Conservation (phyloP, 345 rosid species). For the Moringa oleifera region DNA sequence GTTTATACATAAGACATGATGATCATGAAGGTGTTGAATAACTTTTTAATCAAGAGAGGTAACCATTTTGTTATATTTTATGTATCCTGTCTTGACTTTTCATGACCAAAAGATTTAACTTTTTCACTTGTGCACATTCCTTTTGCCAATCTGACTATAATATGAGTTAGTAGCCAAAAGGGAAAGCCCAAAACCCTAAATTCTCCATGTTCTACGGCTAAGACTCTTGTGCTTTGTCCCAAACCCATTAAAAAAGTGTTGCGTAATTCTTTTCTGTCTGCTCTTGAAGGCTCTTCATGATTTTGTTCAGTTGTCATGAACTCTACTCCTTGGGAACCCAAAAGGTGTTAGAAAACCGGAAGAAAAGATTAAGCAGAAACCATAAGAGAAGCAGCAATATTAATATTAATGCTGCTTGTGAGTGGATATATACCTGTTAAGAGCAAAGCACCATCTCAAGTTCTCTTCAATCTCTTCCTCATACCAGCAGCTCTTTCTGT, state of each 20-base stretch:
- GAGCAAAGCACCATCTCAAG: slow-evolving; percentile 60
- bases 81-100: slow-evolving; percentile 18
- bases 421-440: slow-evolving; percentile 37
- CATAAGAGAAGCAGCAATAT: background rate
- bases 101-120: background rate
- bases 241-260: background rate
- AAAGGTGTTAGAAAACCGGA: background rate
- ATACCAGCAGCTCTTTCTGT: slow-evolving; percentile 71
- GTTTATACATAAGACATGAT: no score
- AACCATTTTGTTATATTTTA: background rate
- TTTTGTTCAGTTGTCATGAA: slow-evolving; percentile 10
- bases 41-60: no score
- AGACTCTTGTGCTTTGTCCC: background rate
- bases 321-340: no score
- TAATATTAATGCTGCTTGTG: background rate
- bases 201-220: background rate
- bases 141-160: no score
- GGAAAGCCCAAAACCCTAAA: background rate
- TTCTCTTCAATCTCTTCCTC: slow-evolving; percentile 63
- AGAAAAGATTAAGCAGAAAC: background rate
- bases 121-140: background rate
- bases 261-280: background rate
- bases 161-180: background rate
- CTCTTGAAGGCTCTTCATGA: slow-evolving; percentile 8
- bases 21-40: no score